phyloP scores from a whole-genome alignment of 257 asterid genomes.

The Datura wrightii region DNA sequence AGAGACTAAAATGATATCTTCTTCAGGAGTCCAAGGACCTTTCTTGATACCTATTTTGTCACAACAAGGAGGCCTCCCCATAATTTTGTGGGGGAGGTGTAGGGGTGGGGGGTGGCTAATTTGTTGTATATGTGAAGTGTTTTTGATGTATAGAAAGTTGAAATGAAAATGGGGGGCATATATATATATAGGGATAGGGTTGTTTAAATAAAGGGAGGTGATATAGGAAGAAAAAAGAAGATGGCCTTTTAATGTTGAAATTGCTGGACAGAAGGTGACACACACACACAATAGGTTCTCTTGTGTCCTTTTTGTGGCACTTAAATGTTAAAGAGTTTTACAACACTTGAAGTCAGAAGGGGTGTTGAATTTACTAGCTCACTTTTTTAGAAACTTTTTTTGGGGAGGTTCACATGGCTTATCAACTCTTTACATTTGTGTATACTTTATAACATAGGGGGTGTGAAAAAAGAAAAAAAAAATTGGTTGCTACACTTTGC shows the following conservation, averaged over 20 bases:
- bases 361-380: slow-evolving; percentile 2
- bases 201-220: slow-evolving; percentile 34
- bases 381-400: neutral
- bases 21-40: slow-evolving; percentile 99
- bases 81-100: neutral
- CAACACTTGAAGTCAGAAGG: slow-evolving; percentile 2
- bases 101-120: neutral
- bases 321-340: slow-evolving; percentile 5
- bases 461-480: neutral
- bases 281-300: neutral
- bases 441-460: neutral
- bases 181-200: neutral
- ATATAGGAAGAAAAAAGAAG: neutral
- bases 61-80: slow-evolving; percentile 96
- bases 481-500: no score
- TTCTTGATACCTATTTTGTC: slow-evolving; percentile 90
- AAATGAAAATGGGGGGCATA: slow-evolving; percentile 9
- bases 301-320: slow-evolving; percentile 20
- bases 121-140: neutral
- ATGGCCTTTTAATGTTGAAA: neutral
- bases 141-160: slow-evolving; percentile 24
- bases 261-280: slow-evolving; percentile 26
- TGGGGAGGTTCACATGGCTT: neutral
- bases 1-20: slow-evolving; percentile 83
- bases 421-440: neutral